Evolutionary conservation across 2,329 filamentous ascomycete species (phyloP), one percentile per base, ranked within the genome.

Genomic region (Colletotrichum abscissum): DNA sequence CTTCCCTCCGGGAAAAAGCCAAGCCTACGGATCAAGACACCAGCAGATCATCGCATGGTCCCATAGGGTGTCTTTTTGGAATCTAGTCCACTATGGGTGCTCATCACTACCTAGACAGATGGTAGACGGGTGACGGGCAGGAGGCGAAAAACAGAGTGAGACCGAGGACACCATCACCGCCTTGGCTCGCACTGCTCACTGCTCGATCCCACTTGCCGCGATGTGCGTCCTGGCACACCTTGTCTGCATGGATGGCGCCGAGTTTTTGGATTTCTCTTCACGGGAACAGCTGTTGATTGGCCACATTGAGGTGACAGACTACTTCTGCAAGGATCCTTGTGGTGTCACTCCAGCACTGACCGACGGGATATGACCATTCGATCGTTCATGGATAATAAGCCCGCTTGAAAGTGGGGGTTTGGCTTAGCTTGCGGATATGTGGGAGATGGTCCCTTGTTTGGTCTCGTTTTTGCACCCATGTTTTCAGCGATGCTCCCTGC

Each of bases 391-490:
- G 65, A 59, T 42, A 60, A 49, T 28, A 33, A 69, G 30, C 52
- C 65, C 69, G 65, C 38, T 30, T 63, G 60, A 28, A 35, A 46
- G 69, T 72, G 69, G 65, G 69, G 65, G 54, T 22, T 38, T 67
- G 22, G 33, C 57, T 54, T 64, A 69, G 69, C 52, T 52, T 63
- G 64, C 69, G 69, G 65, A 54, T 69, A 69, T 69, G 58, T 72
- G 69, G 65, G 59, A 69, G 65, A 26, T 64, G 14, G n/a, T 63
- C 52, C 69, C 69, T 52, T 63, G 57, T 38, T 30, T 16, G 5
- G 11, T 55, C n/a, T 35, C 24, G 49, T 24, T 30, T 60, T 14
- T 24, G 35, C 19, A 72, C 42, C 69, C 66, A 59, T 63, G 59
- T 35, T 49, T 46, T 55, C 42, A 58, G 54, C 69, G 65, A 57